Evolutionary conservation across 2,329 filamentous ascomycete species (phyloP).

Genomic region (Onygena corvina): DNA sequence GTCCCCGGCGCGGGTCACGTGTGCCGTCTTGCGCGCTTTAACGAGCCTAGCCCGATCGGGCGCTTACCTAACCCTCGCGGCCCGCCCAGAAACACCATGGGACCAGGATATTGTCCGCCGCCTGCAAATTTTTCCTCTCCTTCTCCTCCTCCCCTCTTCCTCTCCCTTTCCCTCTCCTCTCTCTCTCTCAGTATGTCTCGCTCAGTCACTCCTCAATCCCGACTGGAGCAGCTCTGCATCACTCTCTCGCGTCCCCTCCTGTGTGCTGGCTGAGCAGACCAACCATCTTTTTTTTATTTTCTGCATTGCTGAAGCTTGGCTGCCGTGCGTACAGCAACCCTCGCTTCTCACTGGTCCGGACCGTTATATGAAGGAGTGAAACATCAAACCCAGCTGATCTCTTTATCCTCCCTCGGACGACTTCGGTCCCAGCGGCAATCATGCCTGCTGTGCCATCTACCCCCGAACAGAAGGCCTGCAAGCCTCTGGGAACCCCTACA

Average conservation of each 20-base stretch:
- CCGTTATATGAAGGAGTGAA: slow-evolving; percentile 30
- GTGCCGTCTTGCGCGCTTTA: slow-evolving; percentile 1
- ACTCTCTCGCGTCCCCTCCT: neutral
- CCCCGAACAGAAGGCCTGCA: slow-evolving; percentile 10
- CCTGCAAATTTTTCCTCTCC: neutral
- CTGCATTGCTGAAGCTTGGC: neutral
- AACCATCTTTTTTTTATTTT: neutral
- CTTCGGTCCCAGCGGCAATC: slow-evolving; percentile 16
- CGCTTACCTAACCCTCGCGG: neutral
- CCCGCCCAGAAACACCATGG: neutral
- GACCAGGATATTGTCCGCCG: slow-evolving; percentile 2
- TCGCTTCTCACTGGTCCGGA: neutral
- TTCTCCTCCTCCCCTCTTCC: neutral
- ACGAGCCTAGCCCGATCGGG: neutral
- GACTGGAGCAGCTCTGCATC: neutral
- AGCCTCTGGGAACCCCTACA: slow-evolving; percentile 7
- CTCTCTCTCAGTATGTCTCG: neutral
- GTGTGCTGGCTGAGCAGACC: neutral
- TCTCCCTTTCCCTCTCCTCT: neutral
- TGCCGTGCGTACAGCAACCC: neutral
- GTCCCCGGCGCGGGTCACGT: neutral
- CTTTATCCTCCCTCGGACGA: slow-evolving; percentile 14
- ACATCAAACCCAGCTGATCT: slow-evolving; percentile 16
- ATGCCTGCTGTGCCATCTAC: slow-evolving; percentile 22
- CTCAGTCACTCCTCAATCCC: slow-evolving; percentile 2